These are phyloP conservation scores for Meyerozyma sp. DNA, from an alignment of 1,139 yeast species.

Conservation along the genomic window DNA sequence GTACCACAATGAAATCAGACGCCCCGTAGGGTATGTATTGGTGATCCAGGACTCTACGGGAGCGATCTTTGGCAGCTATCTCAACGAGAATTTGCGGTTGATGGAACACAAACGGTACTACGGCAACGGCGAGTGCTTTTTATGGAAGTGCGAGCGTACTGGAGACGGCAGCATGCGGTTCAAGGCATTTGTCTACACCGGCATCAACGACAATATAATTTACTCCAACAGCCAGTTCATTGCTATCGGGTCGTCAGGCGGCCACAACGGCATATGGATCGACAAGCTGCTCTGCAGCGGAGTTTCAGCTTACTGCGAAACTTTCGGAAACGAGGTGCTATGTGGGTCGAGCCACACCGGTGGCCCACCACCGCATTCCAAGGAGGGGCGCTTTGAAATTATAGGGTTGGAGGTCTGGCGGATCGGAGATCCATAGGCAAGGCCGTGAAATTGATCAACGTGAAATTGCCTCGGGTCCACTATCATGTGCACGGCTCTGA, in stretches of 20 bases:
- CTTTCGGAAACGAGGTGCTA: conserved; percentile 87
- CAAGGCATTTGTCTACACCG: conserved; percentile 85
- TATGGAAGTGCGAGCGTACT: conserved; percentile 66
- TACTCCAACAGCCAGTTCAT: conserved; percentile 76
- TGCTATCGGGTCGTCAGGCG: conserved; percentile 85
- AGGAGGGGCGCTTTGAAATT: conserved; percentile 56
- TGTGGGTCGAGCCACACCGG: conserved; percentile 14
- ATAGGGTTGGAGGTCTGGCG: conserved; percentile 86
- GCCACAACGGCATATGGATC: conserved; percentile 89
- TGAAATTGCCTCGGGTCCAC: not conserved
- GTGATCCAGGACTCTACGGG: conserved; percentile 60
- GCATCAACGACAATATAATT: conserved; percentile 78
- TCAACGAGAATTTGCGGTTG: conserved; percentile 70
- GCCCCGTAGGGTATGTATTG: conserved; percentile 65
- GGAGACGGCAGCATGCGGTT: conserved; percentile 34
- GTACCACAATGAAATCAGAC: conserved; percentile 17
- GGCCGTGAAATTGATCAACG: not conserved
- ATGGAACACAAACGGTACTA: conserved; percentile 69
- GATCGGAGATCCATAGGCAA: conserved; percentile 31
- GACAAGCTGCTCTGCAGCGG: conserved; percentile 73
- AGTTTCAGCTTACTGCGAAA: conserved; percentile 69
- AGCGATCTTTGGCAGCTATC: conserved; percentile 74
- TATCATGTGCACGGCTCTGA: not conserved
- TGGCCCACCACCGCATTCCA: conserved; percentile 31
- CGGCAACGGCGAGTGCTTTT: conserved; percentile 93